Base-by-base conservation (phyloP, 768 basidiomycete genomes). In the Tricholoma terreum region DNA sequence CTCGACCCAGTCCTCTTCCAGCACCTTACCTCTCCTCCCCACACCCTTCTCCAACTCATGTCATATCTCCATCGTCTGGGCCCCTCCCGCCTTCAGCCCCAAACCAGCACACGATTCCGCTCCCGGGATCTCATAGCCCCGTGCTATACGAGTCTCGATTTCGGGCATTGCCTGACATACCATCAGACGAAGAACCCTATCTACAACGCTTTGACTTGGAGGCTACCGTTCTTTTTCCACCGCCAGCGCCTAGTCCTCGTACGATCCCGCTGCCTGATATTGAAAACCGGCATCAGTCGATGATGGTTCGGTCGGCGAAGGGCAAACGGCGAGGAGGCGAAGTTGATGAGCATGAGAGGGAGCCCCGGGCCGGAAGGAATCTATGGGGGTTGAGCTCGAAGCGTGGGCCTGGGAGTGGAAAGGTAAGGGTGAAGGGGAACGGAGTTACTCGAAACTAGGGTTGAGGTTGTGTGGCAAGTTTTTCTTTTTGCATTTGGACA, bases 311-410 rank as follows among this genome's bases (percentile, higher is more conserved):
- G n/a, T n/a, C n/a, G n/a, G n/a, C n/a, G n/a, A 27, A 6, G 24
- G 6, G 24, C 24, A 27, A 27, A 6, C 3, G 24, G 24, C 2
- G 6, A 27, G 24, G 24, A 6, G 24, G 3, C 6, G 6, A 27
- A 27, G 2, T 67, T 30, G 68, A 65, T 1, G 67, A 71, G 67
- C 64, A 46, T 10, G 62, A 61, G 59, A 72, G 71, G 2, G 71
- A 60, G 66, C 76, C 74, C n/a, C n/a, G n/a, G n/a, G n/a, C n/a
- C 0, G 73, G 67, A 14, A 24, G 38, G 17, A 21, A 9, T 10
- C 6, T 27, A 6, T 27, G 24, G 24, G 6, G 24, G 24, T 27
- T 27, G 24, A 6, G 24, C 24, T 27, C 24, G 24, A 27, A 27
- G 24, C 24, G 24, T 27, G 24, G 24, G 24, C 24, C 3, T 27